Percentiles rank a stretch among this genome's conserved stretches.
Conservation (phyloP, 2,329 filamentous ascomycete genomes). For the Aspergillus sp. region DNA sequence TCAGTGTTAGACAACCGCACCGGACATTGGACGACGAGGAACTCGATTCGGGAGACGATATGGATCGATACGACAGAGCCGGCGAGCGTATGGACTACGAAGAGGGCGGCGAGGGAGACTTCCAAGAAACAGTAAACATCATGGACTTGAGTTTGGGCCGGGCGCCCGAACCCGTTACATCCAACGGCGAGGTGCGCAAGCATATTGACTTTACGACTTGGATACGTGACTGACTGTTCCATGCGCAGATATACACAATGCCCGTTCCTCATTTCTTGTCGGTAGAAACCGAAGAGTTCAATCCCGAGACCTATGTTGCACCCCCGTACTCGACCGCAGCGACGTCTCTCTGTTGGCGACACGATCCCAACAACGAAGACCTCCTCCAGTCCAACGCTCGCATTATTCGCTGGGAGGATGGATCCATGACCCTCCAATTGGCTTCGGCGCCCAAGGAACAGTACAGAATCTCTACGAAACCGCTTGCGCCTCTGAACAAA, state of each 20-base stretch:
- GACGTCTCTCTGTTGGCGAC: slow-evolving; percentile 65
- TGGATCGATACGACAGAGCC: slow-evolving; percentile 54
- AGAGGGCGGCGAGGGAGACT: slow-evolving; percentile 39
- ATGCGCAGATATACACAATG: slow-evolving; percentile 56
- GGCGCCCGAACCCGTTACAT: slow-evolving; percentile 55
- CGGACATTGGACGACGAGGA: slow-evolving; percentile 60
- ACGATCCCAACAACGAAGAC: slow-evolving; percentile 57
- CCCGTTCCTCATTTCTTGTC: slow-evolving; percentile 64
- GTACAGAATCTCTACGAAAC: slow-evolving; percentile 58
- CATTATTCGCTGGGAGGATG: slow-evolving; percentile 66
- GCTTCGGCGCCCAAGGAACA: slow-evolving; percentile 61
- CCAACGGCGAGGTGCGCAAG: slow-evolving; percentile 37
- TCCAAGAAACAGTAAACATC: slow-evolving; percentile 49
- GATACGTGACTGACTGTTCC: slow-evolving; percentile 1
- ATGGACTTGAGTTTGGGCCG: slow-evolving; percentile 58
- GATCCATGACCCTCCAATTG: slow-evolving; percentile 64
- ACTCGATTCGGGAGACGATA: slow-evolving; percentile 64
- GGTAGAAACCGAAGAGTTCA: slow-evolving; percentile 61
- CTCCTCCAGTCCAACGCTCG: slow-evolving; percentile 65
- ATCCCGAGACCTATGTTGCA: slow-evolving; percentile 59
- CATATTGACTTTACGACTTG: not conserved
- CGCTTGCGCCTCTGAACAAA: slow-evolving; percentile 57
- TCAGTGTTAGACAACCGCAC: slow-evolving; percentile 26
- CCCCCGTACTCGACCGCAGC: slow-evolving; percentile 64
- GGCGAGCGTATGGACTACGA: slow-evolving; percentile 47